Percentiles rank a stretch among this genome's conserved stretches.
Evolutionary conservation across 2,329 filamentous ascomycete genomes (phyloP).

Genomic region (Drechslera avenae): DNA sequence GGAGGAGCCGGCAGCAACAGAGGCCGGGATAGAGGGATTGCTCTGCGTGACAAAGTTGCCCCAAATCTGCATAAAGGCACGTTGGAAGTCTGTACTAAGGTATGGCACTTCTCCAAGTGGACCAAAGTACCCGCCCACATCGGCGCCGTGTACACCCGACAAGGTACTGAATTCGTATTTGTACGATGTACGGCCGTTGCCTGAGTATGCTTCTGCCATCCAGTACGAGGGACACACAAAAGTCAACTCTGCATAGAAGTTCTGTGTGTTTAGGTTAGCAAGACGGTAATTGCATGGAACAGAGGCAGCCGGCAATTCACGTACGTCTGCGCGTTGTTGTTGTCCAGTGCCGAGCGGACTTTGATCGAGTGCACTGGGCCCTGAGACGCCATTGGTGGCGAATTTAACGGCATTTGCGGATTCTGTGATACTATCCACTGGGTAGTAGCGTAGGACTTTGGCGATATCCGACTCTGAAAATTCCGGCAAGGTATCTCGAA

Average conservation of each 20-base stretch:
- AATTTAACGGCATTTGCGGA: constrained; percentile 25
- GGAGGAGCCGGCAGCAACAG: neutral
- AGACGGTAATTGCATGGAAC: too few relatives aligned
- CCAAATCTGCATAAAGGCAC: constrained; percentile 9
- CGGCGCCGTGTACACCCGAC: constrained; percentile 22
- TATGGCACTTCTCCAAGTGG: neutral
- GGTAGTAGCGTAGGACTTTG: constrained; percentile 45
- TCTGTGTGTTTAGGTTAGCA: constrained; percentile 55
- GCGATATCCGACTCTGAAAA: constrained; percentile 43
- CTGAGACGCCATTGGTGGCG: constrained; percentile 41
- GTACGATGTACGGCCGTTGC: constrained; percentile 8
- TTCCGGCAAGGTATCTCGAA: constrained; percentile 52
- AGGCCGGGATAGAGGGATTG: constrained; percentile 1
- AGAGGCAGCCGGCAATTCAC: neutral
- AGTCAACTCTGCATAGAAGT: constrained; percentile 61
- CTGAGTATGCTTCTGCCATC: constrained; percentile 55
- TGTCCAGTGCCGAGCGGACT: constrained; percentile 58
- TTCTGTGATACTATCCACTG: constrained; percentile 26
- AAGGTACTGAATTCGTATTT: constrained; percentile 33
- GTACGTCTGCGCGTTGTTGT: constrained; percentile 55
- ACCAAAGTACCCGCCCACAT: constrained; percentile 26
- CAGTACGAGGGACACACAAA: constrained; percentile 64
- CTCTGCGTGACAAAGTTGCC: constrained; percentile 13
- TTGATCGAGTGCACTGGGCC: constrained; percentile 57
- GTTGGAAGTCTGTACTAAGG: constrained; percentile 1